A percentile compares a stretch with the other conserved stretches of the same genome.
phyloP scores from a whole-genome alignment of 1,284 basidiomycete genomes.

The Thecaphora thlaspeos region DNA sequence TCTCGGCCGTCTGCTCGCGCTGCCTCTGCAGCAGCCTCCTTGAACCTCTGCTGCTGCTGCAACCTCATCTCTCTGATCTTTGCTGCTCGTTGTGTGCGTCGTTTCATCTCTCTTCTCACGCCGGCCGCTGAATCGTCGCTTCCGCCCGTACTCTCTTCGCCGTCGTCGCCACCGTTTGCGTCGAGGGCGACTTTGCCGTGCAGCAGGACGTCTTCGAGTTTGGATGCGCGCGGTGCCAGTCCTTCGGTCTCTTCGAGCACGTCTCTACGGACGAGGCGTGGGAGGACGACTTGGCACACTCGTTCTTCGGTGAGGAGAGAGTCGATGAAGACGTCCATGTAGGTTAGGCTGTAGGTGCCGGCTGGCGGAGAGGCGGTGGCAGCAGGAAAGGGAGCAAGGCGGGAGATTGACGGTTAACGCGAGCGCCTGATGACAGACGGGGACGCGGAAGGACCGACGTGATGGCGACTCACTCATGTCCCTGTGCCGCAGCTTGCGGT shows the following conservation, averaged over 20 bases:
- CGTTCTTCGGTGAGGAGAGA: conserved; percentile 81
- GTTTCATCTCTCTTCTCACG: background rate
- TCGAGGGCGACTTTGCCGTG: conserved; percentile 12
- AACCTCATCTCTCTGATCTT: background rate
- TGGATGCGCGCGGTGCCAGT: conserved; percentile 66
- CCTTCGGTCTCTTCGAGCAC: conserved; percentile 90
- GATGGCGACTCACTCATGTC: conserved; percentile 76
- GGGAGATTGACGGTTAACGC: background rate
- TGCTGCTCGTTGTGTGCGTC: background rate
- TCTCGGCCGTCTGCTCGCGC: conserved; percentile 22
- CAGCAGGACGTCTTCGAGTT: conserved; percentile 75
- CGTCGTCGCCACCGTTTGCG: conserved; percentile 7
- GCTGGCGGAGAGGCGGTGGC: background rate
- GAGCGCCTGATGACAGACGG: background rate
- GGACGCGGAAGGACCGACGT: too few relatives aligned
- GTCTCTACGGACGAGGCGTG: conserved; percentile 79
- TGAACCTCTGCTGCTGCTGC: conserved; percentile 1
- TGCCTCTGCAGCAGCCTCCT: too few relatives aligned
- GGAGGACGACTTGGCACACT: conserved; percentile 94
- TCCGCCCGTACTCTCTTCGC: conserved; percentile 4
- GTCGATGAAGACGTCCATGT: conserved; percentile 91
- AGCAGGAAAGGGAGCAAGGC: background rate
- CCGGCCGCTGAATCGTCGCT: conserved; percentile 10
- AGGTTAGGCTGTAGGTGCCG: conserved; percentile 66
- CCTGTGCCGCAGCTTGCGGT: conserved; percentile 79